A percentile compares a stretch with the other conserved stretches of the same genome.
phyloP scores from a whole-genome alignment of 2,329 filamentous ascomycete genomes.

The Aphanocladium album region DNA sequence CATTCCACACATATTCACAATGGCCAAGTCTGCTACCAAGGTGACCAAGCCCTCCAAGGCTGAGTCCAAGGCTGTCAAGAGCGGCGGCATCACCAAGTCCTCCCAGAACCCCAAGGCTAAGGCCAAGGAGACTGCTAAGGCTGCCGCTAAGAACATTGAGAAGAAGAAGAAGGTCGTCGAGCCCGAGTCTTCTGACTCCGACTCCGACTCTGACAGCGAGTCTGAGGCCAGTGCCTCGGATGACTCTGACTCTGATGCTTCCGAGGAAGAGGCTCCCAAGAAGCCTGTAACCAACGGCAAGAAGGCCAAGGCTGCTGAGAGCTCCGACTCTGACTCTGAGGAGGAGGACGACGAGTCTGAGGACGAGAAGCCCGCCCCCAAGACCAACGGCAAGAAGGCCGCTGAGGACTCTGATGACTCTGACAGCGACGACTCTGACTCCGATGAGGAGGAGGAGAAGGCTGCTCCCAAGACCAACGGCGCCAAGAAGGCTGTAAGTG shows the following conservation, averaged over 20 bases:
- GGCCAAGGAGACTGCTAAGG: constrained; percentile 63
- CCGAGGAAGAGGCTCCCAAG: constrained; percentile 32
- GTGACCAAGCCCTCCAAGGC: constrained; percentile 49
- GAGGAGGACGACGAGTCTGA: constrained; percentile 30
- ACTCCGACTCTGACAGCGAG: constrained; percentile 26
- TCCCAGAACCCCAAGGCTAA: constrained; percentile 60
- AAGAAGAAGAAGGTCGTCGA: constrained; percentile 46
- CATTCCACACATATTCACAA: constrained; percentile 34
- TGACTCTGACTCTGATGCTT: constrained; percentile 23
- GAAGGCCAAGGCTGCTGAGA: constrained; percentile 24
- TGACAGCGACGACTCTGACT: constrained; percentile 26
- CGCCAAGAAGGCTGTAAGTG: constrained; percentile 22
- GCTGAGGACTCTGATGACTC: constrained; percentile 35
- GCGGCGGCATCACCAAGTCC: constrained; percentile 62
- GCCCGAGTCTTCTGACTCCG: constrained; percentile 34
- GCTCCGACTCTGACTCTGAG: constrained; percentile 17
- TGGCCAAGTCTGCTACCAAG: constrained; percentile 63
- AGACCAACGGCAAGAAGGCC: constrained; percentile 18
- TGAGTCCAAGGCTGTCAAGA: constrained; percentile 55
- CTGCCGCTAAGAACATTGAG: constrained; percentile 45
- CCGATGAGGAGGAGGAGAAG: constrained; percentile 30
- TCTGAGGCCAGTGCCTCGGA: constrained; percentile 30
- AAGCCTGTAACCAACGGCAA: constrained; percentile 30
- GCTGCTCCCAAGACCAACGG: constrained; percentile 25
- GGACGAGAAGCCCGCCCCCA: constrained; percentile 34